phyloP scores from a whole-genome alignment of 2,329 filamentous ascomycete genomes.

The Cytospora chrysosperma region DNA sequence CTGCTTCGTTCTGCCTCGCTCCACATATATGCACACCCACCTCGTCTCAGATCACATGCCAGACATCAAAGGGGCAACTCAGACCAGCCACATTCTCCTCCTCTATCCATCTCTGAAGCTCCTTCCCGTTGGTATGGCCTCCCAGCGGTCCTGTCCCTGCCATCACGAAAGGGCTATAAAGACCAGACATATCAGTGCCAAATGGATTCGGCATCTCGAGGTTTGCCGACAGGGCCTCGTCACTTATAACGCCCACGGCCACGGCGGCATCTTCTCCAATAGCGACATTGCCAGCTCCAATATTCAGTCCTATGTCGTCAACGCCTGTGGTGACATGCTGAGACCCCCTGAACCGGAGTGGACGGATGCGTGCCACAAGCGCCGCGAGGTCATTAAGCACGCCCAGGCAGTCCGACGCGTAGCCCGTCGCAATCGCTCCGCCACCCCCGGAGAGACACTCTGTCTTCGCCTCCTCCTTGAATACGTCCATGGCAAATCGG shows the following conservation, averaged over 20 bases:
- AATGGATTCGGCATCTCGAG: constrained; percentile 15
- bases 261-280: background rate
- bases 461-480: constrained; percentile 37
- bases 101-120: constrained; percentile 19
- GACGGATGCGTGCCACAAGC: constrained; percentile 18
- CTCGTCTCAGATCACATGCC: constrained; percentile 11
- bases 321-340: constrained; percentile 7
- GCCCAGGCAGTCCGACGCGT: constrained; percentile 22
- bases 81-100: constrained; percentile 3
- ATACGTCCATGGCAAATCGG: constrained; percentile 41
- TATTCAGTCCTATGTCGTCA: background rate
- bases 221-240: constrained; percentile 18
- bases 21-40: background rate
- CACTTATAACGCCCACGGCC: background rate
- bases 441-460: constrained; percentile 30
- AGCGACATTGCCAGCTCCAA: background rate
- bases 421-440: constrained; percentile 12
- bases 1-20: background rate
- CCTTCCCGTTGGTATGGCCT: constrained; percentile 14
- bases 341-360: constrained; percentile 19
- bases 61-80: constrained; percentile 5
- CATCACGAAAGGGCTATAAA: background rate
- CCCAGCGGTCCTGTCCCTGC: background rate
- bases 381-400: constrained; percentile 20
- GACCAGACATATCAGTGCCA: constrained; percentile 4